Evolutionary conservation across 805 yeast species (phyloP).

Genomic region (Lipomyces chichibuensis): DNA sequence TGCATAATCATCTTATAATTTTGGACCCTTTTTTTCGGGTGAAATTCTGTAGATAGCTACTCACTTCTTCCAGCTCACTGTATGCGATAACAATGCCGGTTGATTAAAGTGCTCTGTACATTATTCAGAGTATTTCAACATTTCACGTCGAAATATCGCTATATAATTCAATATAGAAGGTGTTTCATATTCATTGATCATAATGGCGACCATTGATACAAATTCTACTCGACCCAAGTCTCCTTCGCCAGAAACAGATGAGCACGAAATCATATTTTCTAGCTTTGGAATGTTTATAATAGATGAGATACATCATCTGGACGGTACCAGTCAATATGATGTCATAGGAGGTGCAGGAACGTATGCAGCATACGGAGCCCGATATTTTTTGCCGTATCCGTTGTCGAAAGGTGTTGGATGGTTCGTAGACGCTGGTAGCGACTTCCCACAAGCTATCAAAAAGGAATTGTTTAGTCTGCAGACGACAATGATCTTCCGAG

Average conservation of each 20-base stretch:
- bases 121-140: too few species aligned
- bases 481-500: slow-evolving; percentile 61
- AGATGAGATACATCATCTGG: slow-evolving; percentile 72
- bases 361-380: slow-evolving; percentile 73
- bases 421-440: slow-evolving; percentile 78
- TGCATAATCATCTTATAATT: too few species aligned
- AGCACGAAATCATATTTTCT: neutral
- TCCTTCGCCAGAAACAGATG: neutral
- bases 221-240: neutral
- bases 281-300: slow-evolving; percentile 88
- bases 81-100: too few species aligned
- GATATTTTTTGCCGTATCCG: slow-evolving; percentile 52
- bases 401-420: slow-evolving; percentile 55
- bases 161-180: neutral
- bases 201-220: neutral
- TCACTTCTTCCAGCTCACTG: too few species aligned
- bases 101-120: too few species aligned
- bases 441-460: slow-evolving; percentile 61
- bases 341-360: slow-evolving; percentile 92
- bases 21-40: too few species aligned
- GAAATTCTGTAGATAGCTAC: too few species aligned
- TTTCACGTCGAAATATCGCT: neutral
- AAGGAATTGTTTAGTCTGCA: slow-evolving; percentile 60
- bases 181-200: neutral
- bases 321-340: slow-evolving; percentile 47